A percentile compares a stretch with the other conserved stretches of the same genome.
These are phyloP conservation scores for Penicillium argentinense DNA, from an alignment of 495 filamentous ascomycete genomes.

Conservation along the genomic window DNA sequence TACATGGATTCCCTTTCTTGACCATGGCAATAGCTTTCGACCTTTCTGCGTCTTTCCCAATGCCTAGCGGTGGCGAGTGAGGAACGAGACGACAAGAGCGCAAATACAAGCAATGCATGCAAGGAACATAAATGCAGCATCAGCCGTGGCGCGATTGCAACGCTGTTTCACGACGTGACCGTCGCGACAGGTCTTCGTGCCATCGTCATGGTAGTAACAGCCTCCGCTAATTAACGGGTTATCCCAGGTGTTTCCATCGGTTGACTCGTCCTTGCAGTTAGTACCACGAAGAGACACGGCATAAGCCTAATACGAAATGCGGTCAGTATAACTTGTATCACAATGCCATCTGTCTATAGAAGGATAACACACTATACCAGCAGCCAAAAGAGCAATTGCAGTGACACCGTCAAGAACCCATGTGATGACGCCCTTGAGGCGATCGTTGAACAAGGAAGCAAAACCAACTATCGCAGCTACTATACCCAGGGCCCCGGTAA, in stretches of 20 bases:
- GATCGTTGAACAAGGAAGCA: constrained; percentile 34
- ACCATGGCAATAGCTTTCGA: too few species aligned
- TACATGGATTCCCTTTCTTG: too few species aligned
- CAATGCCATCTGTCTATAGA: too few species aligned
- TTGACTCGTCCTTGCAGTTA: constrained; percentile 5
- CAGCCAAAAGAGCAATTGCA: constrained; percentile 46
- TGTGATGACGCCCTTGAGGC: constrained; percentile 37
- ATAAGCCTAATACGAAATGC: constrained; percentile 35
- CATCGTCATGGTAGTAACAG: constrained; percentile 3
- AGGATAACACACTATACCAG: constrained; percentile 51
- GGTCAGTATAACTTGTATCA: too few species aligned
- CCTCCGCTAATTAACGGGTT: constrained; percentile 14
- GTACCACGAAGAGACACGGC: constrained; percentile 37
- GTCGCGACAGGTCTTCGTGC: constrained; percentile 13
- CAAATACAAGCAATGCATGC: constrained; percentile 21
- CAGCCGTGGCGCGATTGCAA: constrained; percentile 28
- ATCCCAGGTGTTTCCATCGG: constrained; percentile 3
- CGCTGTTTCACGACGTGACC: constrained; percentile 16
- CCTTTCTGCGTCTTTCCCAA: too few species aligned
- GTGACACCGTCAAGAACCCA: constrained; percentile 45
- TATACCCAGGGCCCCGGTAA: constrained; percentile 50
- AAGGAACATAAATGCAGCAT: constrained; percentile 33
- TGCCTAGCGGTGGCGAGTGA: constrained; percentile 5
- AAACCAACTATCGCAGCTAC: constrained; percentile 41
- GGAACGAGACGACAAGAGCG: constrained; percentile 7